Conservation (phyloP, 495 filamentous ascomycete species). For the Paragyromitra xinjiangensis region DNA sequence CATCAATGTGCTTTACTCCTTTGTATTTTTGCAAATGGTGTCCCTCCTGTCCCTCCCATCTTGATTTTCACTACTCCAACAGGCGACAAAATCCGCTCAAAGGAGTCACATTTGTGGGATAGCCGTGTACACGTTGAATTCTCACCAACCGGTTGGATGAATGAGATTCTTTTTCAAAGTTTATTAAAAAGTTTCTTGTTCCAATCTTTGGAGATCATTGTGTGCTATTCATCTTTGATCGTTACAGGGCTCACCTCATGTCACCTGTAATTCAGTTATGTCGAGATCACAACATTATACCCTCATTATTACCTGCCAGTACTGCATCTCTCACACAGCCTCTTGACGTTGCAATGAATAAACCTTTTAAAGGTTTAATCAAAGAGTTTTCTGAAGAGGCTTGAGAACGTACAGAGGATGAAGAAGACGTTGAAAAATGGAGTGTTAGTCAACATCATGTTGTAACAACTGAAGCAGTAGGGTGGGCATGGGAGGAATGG, state of each 20-base stretch:
- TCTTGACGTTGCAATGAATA: constrained; percentile 19
- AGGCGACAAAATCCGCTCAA: neutral
- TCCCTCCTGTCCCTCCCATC: constrained; percentile 1
- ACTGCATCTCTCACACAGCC: neutral
- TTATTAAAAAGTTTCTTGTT: constrained; percentile 3
- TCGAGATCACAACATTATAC: constrained; percentile 1
- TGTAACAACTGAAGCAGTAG: constrained; percentile 16
- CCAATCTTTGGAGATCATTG: constrained; percentile 3
- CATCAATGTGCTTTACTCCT: constrained; percentile 5
- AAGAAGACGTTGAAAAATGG: constrained; percentile 18
- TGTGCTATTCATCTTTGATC: constrained; percentile 8
- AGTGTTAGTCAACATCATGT: constrained; percentile 11
- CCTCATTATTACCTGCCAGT: neutral
- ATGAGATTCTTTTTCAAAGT: constrained; percentile 1
- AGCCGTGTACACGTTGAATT: constrained; percentile 13
- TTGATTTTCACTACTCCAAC: constrained; percentile 12
- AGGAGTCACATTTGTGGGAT: constrained; percentile 15
- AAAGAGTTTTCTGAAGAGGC: constrained; percentile 4
- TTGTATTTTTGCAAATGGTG: constrained; percentile 14
- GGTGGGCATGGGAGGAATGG: constrained; percentile 17
- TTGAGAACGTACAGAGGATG: neutral
- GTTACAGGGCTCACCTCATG: neutral
- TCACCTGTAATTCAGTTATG: constrained; percentile 6
- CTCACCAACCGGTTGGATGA: constrained; percentile 13
- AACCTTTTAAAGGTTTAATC: constrained; percentile 6